Conservation (phyloP, 257 asterid species). For the Buddleja alternifolia region DNA sequence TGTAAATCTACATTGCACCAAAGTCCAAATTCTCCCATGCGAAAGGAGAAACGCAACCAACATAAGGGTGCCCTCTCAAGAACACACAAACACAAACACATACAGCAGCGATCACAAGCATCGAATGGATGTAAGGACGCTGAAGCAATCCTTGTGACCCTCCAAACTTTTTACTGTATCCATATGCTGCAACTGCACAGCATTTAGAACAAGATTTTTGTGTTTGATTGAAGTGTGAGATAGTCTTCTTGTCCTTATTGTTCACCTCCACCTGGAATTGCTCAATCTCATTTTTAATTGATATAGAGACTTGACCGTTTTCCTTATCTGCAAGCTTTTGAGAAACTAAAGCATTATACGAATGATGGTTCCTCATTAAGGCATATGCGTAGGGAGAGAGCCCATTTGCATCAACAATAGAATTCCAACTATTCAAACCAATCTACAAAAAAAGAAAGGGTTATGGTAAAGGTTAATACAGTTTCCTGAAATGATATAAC, state of each 20-base stretch:
- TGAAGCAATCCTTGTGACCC: conserved; percentile 66
- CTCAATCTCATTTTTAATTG: conserved; percentile 47
- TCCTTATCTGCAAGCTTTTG: conserved; percentile 54
- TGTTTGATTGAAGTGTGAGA: conserved; percentile 16
- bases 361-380: conserved; percentile 64
- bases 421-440: conserved; percentile 73
- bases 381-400: conserved; percentile 80
- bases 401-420: conserved; percentile 71
- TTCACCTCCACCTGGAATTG: conserved; percentile 32
- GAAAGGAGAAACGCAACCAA: conserved; percentile 64
- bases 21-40: conserved; percentile 74
- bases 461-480: background rate
- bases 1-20: conserved; percentile 57
- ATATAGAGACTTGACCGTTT: conserved; percentile 53
- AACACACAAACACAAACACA: conserved; percentile 84
- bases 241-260: conserved; percentile 22
- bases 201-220: conserved; percentile 62
- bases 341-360: conserved; percentile 66
- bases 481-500: background rate
- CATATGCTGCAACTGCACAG: conserved; percentile 51
- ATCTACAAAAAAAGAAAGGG: conserved; percentile 43
- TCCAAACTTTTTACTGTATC: conserved; percentile 40
- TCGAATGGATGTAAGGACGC: conserved; percentile 72
- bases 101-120: conserved; percentile 85
- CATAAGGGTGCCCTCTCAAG: conserved; percentile 64